A percentile compares a stretch with the other conserved stretches of the same genome.
These are phyloP conservation scores for Artemisia tridentata DNA, from an alignment of 129 eudicot genomes.

Conservation along the genomic window DNA sequence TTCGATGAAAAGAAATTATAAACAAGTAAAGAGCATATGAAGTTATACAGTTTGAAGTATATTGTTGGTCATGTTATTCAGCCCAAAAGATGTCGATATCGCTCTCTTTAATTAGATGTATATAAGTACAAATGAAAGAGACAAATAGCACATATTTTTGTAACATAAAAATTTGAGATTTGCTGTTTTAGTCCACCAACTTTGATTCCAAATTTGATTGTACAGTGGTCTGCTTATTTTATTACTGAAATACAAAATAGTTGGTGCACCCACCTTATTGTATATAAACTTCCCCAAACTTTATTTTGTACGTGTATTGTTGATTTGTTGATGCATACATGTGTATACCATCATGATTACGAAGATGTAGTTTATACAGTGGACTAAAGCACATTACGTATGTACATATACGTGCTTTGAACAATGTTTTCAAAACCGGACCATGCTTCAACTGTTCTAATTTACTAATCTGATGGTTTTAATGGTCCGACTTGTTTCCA, in stretches of 20 bases:
- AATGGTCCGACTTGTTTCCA: no score
- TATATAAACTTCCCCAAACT: not conserved
- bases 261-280: conserved; percentile 15
- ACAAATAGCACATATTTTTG: conserved; percentile 22
- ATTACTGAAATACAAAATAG: not conserved
- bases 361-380: no score
- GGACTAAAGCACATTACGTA: no score
- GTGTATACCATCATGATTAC: not conserved
- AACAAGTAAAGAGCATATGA: not conserved
- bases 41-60: conserved; percentile 2
- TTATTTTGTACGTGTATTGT: not conserved
- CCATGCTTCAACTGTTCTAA: no score
- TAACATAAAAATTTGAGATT: conserved; percentile 28
- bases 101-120: conserved; percentile 24
- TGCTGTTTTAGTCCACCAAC: conserved; percentile 24
- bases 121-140: conserved; percentile 23
- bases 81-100: conserved; percentile 21
- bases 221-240: conserved; percentile 6
- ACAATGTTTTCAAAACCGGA: no score
- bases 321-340: not conserved
- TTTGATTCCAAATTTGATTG: conserved; percentile 21
- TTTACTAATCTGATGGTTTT: no score
- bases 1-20: not conserved
- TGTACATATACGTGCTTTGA: no score
- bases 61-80: conserved; percentile 16